Evolutionary conservation across 257 asterid species (phyloP).

Genomic region (Plantago major): DNA sequence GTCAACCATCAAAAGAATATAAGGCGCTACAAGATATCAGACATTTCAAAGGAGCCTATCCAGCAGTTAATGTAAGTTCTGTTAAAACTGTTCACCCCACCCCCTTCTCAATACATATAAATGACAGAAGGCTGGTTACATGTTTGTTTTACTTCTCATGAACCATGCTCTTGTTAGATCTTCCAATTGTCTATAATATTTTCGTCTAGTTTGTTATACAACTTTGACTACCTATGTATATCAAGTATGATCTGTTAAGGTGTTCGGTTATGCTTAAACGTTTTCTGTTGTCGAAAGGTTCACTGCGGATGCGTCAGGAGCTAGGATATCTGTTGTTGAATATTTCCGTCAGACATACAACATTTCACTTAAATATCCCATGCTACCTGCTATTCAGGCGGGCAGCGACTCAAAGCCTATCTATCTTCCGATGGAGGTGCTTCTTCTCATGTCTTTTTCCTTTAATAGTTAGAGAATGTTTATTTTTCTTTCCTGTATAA

Average conservation of each 20-base stretch:
- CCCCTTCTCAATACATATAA: too few relatives aligned
- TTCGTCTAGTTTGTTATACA: too few relatives aligned
- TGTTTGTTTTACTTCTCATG: too few relatives aligned
- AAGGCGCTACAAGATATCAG: conserved; percentile 41
- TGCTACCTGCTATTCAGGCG: conserved; percentile 59
- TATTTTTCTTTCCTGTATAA: neutral
- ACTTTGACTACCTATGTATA: too few relatives aligned
- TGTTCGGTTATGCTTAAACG: neutral
- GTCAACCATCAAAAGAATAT: conserved; percentile 21
- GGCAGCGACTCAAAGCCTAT: conserved; percentile 57
- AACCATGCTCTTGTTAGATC: too few relatives aligned
- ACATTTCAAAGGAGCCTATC: conserved; percentile 35
- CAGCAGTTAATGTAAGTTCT: conserved; percentile 42
- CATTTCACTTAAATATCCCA: conserved; percentile 26
- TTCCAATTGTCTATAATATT: too few relatives aligned
- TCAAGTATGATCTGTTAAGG: too few relatives aligned
- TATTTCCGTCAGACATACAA: conserved; percentile 50
- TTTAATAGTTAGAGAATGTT: neutral
- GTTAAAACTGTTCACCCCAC: too few relatives aligned
- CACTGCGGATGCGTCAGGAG: conserved; percentile 37
- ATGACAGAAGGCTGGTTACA: too few relatives aligned
- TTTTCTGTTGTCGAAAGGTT: conserved; percentile 39
- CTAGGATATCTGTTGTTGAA: conserved; percentile 31
- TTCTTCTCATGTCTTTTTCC: neutral
- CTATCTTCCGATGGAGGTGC: conserved; percentile 86